Evolutionary conservation across 148 eudicot genomes (phyloP).

Genomic region (Talinum fruticosum): DNA sequence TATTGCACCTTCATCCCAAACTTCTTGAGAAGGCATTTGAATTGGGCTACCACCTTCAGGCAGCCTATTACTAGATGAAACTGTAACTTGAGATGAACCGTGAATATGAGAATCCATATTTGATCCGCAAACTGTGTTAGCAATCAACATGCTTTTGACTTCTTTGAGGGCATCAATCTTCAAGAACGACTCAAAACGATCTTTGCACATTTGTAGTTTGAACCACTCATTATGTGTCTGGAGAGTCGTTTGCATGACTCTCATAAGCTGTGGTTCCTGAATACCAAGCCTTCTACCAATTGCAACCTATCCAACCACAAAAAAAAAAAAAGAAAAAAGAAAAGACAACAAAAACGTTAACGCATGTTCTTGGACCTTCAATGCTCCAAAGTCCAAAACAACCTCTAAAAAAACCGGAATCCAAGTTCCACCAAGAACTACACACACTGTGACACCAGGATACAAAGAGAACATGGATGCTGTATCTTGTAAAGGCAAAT

Average conservation of each 20-base stretch:
- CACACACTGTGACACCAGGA: background rate
- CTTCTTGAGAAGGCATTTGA: constrained; percentile 59
- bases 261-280: constrained; percentile 87
- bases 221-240: constrained; percentile 82
- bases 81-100: constrained; percentile 63
- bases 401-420: background rate
- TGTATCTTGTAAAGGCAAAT: background rate
- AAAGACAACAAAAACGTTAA: constrained; percentile 6
- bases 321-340: background rate
- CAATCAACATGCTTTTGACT: constrained; percentile 39
- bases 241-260: constrained; percentile 67
- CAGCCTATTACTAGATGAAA: constrained; percentile 56
- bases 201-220: constrained; percentile 90
- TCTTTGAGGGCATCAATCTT: constrained; percentile 73
- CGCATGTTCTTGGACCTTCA: background rate
- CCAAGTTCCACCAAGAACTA: background rate
- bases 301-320: constrained; percentile 47
- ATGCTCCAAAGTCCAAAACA: background rate
- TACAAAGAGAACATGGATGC: background rate
- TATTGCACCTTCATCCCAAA: constrained; percentile 74
- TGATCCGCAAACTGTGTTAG: constrained; percentile 45
- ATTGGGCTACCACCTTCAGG: constrained; percentile 75
- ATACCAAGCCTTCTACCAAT: constrained; percentile 76
- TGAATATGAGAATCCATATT: constrained; percentile 40
- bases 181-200: constrained; percentile 75